Conservation (phyloP, 495 filamentous ascomycete genomes). For the Hypoxylon trugodes region DNA sequence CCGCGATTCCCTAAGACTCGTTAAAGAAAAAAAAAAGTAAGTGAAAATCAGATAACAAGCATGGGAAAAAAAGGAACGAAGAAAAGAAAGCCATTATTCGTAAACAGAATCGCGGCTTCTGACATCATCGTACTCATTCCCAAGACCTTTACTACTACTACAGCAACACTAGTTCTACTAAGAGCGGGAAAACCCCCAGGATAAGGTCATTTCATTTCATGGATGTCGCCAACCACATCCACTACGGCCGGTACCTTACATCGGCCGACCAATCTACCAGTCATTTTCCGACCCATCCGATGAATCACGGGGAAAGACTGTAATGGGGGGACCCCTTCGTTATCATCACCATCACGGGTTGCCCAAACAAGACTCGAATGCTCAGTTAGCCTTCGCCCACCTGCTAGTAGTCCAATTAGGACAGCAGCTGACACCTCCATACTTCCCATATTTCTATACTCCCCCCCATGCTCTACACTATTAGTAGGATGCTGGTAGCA, state of each 20-base stretch:
- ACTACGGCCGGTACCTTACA: constrained; percentile 43
- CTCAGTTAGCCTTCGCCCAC: constrained; percentile 23
- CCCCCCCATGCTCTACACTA: constrained; percentile 32
- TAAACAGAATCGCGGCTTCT: constrained; percentile 15
- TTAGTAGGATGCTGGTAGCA: constrained; percentile 23
- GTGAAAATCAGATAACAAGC: neutral
- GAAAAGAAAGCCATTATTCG: neutral
- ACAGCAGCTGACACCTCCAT: constrained; percentile 40
- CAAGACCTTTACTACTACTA: constrained; percentile 29
- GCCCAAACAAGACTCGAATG: constrained; percentile 30
- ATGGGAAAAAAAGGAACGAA: neutral
- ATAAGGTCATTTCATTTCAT: constrained; percentile 34
- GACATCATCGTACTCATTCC: constrained; percentile 40
- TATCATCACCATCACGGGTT: constrained; percentile 40
- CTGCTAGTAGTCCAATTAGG: constrained; percentile 36
- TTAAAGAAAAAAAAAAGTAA: neutral
- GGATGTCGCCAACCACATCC: constrained; percentile 27
- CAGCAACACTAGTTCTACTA: constrained; percentile 26
- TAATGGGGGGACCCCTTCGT: constrained; percentile 36
- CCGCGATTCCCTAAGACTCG: neutral
- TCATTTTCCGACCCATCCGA: constrained; percentile 39
- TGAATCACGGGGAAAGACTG: constrained; percentile 40
- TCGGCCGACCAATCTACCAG: constrained; percentile 41
- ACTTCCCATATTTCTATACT: too few species aligned
- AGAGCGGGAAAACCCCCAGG: constrained; percentile 30